phyloP scores from a whole-genome alignment of 495 filamentous ascomycete species.

The Polyplosphaeria fusca region DNA sequence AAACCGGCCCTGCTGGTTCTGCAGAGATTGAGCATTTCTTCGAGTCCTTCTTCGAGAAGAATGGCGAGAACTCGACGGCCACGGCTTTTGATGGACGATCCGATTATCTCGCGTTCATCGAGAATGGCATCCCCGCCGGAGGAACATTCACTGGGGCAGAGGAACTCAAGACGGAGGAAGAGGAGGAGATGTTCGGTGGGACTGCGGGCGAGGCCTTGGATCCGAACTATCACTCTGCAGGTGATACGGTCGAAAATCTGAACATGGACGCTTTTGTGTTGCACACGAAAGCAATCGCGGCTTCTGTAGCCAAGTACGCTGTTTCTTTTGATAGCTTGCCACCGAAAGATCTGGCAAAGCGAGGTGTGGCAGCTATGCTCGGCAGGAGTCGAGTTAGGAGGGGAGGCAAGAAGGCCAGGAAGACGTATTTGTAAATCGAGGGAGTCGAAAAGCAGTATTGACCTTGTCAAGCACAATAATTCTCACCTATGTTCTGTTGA shows the following conservation, averaged over 20 bases:
- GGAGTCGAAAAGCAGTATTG: too few relatives aligned
- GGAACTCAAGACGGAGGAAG: slow-evolving; percentile 57
- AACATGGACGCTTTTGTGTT: slow-evolving; percentile 57
- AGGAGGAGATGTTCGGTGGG: slow-evolving; percentile 59
- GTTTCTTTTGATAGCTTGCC: slow-evolving; percentile 51
- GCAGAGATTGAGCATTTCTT: slow-evolving; percentile 63
- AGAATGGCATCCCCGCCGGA: slow-evolving; percentile 59
- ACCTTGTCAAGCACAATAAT: too few relatives aligned
- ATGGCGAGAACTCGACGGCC: slow-evolving; percentile 45
- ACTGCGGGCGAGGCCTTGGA: slow-evolving; percentile 58
- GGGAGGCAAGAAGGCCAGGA: slow-evolving; percentile 6
- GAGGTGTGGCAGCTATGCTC: background rate
- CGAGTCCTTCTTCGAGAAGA: slow-evolving; percentile 55
- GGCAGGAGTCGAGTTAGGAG: background rate
- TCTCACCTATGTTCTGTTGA: too few relatives aligned
- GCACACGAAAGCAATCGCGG: slow-evolving; percentile 61
- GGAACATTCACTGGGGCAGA: slow-evolving; percentile 71
- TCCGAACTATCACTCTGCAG: slow-evolving; percentile 58
- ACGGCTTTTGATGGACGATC: slow-evolving; percentile 62
- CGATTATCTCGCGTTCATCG: slow-evolving; percentile 68
- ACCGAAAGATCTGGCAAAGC: slow-evolving; percentile 14
- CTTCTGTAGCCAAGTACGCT: slow-evolving; percentile 62
- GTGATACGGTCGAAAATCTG: slow-evolving; percentile 60
- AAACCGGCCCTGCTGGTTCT: slow-evolving; percentile 60
- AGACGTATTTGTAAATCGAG: background rate